These are phyloP conservation scores for Marasmius oreades DNA, from an alignment of 1,284 basidiomycete genomes.

Conservation along the genomic window DNA sequence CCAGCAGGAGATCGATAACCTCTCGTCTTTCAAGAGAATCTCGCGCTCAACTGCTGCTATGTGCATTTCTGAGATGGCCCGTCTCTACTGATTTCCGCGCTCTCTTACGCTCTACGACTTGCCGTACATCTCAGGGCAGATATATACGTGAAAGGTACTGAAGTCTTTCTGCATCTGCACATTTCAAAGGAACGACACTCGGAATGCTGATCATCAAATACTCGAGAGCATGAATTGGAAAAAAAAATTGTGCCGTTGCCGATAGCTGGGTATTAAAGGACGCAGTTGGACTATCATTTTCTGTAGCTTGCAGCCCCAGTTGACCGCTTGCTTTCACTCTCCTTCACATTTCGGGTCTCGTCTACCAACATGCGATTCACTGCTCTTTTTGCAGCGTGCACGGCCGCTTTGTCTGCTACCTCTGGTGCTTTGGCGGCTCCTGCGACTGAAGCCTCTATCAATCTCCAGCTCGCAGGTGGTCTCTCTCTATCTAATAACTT, in stretches of 20 bases:
- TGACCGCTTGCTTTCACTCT: not conserved
- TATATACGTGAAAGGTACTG: not conserved
- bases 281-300: not conserved
- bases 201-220: not conserved
- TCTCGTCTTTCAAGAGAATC: no score
- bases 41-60: no score
- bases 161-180: not conserved
- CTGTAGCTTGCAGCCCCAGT: not conserved
- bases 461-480: constrained; percentile 19
- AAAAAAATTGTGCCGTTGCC: not conserved
- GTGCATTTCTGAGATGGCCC: no score
- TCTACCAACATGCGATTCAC: not conserved
- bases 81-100: no score
- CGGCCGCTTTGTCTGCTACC: constrained; percentile 13
- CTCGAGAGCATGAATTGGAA: not conserved
- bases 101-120: no score
- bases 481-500: constrained; percentile 30
- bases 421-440: not conserved
- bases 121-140: not conserved
- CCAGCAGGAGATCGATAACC: no score
- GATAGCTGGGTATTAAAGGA: not conserved
- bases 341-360: constrained; percentile 7
- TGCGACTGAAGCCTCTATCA: constrained; percentile 11
- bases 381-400: constrained; percentile 14
- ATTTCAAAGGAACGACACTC: not conserved